These are phyloP conservation scores for Oryza rufipogon DNA, from an alignment of 176 grass and related monocot genomes.

Conservation along the genomic window DNA sequence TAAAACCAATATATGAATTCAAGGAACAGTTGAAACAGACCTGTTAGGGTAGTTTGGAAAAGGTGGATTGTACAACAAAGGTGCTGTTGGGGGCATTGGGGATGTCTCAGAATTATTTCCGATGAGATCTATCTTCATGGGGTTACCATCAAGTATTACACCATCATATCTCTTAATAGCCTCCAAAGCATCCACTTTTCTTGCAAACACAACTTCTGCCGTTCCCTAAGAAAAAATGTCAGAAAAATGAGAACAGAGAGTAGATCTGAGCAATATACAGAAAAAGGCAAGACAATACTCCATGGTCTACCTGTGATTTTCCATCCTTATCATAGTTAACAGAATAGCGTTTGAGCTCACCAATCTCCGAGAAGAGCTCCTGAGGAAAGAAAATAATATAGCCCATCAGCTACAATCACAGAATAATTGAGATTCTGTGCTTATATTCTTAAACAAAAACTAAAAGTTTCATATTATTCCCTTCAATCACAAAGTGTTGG, in stretches of 20 bases:
- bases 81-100: conserved; percentile 19
- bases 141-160: conserved; percentile 86
- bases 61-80: conserved; percentile 35
- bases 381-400: conserved; percentile 45
- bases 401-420: conserved; percentile 22
- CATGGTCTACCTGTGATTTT: conserved; percentile 67
- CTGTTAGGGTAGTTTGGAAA: conserved; percentile 55
- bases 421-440: not conserved
- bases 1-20: conserved; percentile 16
- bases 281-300: not conserved
- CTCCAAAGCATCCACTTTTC: conserved; percentile 73
- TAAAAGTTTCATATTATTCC: conserved; percentile 2
- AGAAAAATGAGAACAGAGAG: conserved; percentile 11
- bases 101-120: conserved; percentile 57
- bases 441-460: conserved; percentile 9
- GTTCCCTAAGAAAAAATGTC: conserved; percentile 60
- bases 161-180: conserved; percentile 83
- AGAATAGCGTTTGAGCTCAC: conserved; percentile 82
- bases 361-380: conserved; percentile 90
- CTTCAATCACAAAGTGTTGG: conserved; percentile 1
- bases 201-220: conserved; percentile 87
- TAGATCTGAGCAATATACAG: conserved; percentile 16
- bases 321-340: conserved; percentile 86
- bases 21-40: conserved; percentile 38
- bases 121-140: conserved; percentile 86